These are phyloP conservation scores for Otatea glauca DNA, from an alignment of 176 grass and related monocot species.

Conservation along the genomic window DNA sequence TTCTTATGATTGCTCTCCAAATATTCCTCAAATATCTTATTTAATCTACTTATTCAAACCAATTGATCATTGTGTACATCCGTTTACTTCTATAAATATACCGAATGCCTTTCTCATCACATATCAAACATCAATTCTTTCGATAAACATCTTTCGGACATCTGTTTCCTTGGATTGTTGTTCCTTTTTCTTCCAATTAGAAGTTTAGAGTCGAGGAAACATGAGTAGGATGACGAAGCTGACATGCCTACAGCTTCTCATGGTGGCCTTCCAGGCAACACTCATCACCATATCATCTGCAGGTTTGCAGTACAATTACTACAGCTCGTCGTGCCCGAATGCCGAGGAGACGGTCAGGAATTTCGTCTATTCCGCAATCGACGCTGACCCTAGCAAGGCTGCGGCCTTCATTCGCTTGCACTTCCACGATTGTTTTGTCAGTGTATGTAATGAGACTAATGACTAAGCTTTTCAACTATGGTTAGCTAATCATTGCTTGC, in stretches of 20 bases:
- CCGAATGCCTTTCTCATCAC: not conserved
- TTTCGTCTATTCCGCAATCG: slow-evolving; percentile 2
- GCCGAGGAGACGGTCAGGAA: slow-evolving; percentile 49
- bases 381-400: slow-evolving; percentile 21
- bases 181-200: not conserved
- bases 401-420: slow-evolving; percentile 47
- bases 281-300: slow-evolving; percentile 32
- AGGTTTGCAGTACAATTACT: slow-evolving; percentile 45
- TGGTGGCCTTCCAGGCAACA: slow-evolving; percentile 29
- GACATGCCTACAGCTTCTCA: slow-evolving; percentile 16
- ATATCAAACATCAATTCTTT: not conserved
- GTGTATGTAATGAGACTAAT: slow-evolving; percentile 12
- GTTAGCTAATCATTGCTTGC: not conserved
- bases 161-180: not conserved
- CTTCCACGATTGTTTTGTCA: slow-evolving; percentile 68
- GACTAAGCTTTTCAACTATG: not conserved
- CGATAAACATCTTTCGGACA: too few relatives aligned
- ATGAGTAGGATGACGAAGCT: slow-evolving; percentile 10
- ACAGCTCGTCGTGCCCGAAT: slow-evolving; percentile 43
- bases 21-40: slow-evolving; percentile 36
- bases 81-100: slow-evolving; percentile 34
- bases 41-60: not conserved
- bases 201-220: not conserved
- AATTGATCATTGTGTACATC: not conserved
- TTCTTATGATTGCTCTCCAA: slow-evolving; percentile 2